Evolutionary conservation across 441 rosid species (phyloP).

Genomic region (Isatis lusitanica): DNA sequence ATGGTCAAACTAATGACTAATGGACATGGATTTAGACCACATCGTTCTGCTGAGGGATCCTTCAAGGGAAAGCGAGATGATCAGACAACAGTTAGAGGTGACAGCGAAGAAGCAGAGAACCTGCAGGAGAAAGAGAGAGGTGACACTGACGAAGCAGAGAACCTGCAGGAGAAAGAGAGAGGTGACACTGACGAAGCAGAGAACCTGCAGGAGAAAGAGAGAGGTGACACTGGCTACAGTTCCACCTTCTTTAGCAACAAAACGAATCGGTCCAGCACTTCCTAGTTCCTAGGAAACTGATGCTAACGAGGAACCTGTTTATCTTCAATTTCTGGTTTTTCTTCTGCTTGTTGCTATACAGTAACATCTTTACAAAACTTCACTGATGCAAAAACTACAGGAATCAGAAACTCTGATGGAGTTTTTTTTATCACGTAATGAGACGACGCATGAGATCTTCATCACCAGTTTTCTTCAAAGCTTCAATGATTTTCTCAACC

Average conservation of each 20-base stretch:
- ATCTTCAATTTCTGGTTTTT: slow-evolving; percentile 55
- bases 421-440: not conserved
- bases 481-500: slow-evolving; percentile 41
- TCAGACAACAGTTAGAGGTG: not conserved
- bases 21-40: not conserved
- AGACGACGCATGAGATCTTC: slow-evolving; percentile 45
- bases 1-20: not conserved
- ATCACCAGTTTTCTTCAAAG: slow-evolving; percentile 50
- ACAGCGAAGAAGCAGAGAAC: not conserved
- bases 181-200: not conserved
- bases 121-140: not conserved
- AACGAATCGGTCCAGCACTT: slow-evolving; percentile 85
- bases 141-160: no score
- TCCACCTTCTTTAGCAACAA: slow-evolving; percentile 69
- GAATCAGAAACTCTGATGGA: not conserved
- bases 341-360: slow-evolving; percentile 49
- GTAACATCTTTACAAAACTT: slow-evolving; percentile 41
- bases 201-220: not conserved
- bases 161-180: not conserved
- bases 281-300: slow-evolving; percentile 80
- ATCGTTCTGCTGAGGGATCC: not conserved
- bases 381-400: not conserved
- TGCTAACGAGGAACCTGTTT: slow-evolving; percentile 61
- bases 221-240: slow-evolving; percentile 40
- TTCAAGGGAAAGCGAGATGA: not conserved